Percentiles rank a stretch among this genome's conserved stretches.
phyloP scores from a whole-genome alignment of 228 moss, liverwort and hornwort species.

The Sphagnum fallax region DNA sequence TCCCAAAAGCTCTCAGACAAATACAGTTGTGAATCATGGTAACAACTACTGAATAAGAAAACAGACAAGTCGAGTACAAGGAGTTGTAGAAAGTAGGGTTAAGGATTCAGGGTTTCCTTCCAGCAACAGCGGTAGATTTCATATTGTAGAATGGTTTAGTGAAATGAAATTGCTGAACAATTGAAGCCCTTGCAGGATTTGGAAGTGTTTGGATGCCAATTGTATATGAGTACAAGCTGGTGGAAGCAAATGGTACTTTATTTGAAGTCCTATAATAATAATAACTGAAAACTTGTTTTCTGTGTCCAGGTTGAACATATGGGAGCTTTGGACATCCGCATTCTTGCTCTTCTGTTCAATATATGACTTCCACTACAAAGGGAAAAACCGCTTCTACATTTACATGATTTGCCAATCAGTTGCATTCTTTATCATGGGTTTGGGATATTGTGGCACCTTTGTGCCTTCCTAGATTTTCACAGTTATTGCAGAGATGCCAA shows the following conservation, averaged over 20 bases:
- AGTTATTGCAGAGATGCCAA: too few species aligned
- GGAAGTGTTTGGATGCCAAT: neutral
- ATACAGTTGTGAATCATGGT: too few species aligned
- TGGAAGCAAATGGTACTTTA: neutral
- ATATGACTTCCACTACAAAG: constrained; percentile 68
- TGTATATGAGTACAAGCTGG: neutral
- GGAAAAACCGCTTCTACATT: constrained; percentile 77
- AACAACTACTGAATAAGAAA: too few species aligned
- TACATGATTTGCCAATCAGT: constrained; percentile 74
- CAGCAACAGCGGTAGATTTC: too few species aligned
- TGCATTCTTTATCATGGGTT: constrained; percentile 74
- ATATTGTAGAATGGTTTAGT: too few species aligned
- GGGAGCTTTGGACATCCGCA: constrained; percentile 64
- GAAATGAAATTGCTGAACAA: too few species aligned
- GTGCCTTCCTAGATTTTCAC: constrained; percentile 15
- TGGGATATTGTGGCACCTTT: constrained; percentile 89
- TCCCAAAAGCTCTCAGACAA: too few species aligned
- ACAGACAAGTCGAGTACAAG: too few species aligned
- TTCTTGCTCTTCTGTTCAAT: constrained; percentile 70
- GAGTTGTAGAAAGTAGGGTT: too few species aligned
- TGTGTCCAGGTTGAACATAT: constrained; percentile 38
- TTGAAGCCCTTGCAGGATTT: too few species aligned
- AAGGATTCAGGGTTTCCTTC: too few species aligned
- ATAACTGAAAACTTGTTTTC: neutral
- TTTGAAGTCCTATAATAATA: neutral